These are phyloP conservation scores for Pleurozium schreberi DNA, from an alignment of 225 moss, liverwort and hornwort species.

Conservation along the genomic window DNA sequence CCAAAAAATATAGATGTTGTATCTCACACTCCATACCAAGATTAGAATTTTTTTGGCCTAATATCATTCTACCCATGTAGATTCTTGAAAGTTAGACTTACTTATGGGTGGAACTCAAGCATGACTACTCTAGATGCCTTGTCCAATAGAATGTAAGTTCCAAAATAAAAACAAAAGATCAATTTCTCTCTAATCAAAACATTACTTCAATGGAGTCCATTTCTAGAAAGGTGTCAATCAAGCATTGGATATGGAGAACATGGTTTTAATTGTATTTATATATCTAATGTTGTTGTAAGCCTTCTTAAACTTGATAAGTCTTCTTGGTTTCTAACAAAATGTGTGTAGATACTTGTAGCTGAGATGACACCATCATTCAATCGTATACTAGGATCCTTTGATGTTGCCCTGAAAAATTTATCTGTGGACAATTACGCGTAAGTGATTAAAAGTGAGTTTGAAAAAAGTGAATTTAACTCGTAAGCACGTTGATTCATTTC, in stretches of 20 bases:
- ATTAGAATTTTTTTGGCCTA: neutral
- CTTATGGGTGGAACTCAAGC: fast-evolving
- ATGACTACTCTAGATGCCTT: fast-evolving
- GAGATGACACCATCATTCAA: fast-evolving
- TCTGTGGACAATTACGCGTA: neutral
- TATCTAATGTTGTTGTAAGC: neutral
- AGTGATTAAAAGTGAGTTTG: neutral
- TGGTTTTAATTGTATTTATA: neutral
- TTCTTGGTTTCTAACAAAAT: neutral
- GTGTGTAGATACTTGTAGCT: fast-evolving
- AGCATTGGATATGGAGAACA: too few relatives aligned
- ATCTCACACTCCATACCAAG: fast-evolving
- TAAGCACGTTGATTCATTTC: fast-evolving
- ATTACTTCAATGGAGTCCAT: neutral
- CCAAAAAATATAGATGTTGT: fast-evolving
- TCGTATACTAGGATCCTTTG: neutral
- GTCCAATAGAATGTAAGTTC: neutral
- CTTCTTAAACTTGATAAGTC: neutral
- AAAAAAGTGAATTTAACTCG: too few relatives aligned
- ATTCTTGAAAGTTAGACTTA: neutral
- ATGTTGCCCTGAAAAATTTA: neutral
- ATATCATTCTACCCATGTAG: neutral
- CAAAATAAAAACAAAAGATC: neutral
- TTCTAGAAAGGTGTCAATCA: fast-evolving
- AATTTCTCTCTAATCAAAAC: neutral